Base-by-base conservation (phyloP, 1,139 yeast genomes). In the Blastobotrys buckinghamii region DNA sequence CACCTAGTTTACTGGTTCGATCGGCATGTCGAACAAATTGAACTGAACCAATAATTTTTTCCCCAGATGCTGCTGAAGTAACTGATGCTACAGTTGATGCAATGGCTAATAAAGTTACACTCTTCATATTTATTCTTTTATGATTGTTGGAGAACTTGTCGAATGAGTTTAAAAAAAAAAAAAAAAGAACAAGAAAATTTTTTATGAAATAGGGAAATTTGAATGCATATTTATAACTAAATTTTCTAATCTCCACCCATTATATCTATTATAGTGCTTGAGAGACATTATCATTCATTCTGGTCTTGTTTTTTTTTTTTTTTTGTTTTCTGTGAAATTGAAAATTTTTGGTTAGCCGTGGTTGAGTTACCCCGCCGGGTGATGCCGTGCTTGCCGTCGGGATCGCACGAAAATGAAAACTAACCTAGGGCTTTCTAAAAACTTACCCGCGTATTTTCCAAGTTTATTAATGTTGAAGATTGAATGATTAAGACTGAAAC, bases 11-110 rank as follows among this genome's bases (percentile, higher is more conserved):
- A 44, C 74, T n/a, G n/a, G n/a, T n/a, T n/a, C n/a, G n/a, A n/a
- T n/a, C n/a, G n/a, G n/a, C 75, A 58, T 73, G 77, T 51, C 77
- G 65, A 40, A 71, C 72, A 54, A 72, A 71, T 55, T 73, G 68
- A 47, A 69, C 68, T 1, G 75, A 63, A 9, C 77, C 77, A 13
- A 70, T 62, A 48, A 69, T 59, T 9, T 57, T 53, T 42, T 61
- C 64, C 27, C 63, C 61, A 17, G 55, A 58, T 38, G 58, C 62
- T 2, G 51, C 54, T 13, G 53, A 32, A 15, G 46, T 38, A 15
- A 41, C 16, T 13, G 52, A 29, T 10, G 44, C 47, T 34, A 50
- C 7, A n/a, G 29, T 43, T 8, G 38, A 27, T n/a, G 51, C 45
- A 32, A 46, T 32, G 6, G 42, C 39, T 17, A 37, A 19, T 7